These are phyloP conservation scores for Annulohypoxylon maeteangense DNA, from an alignment of 495 filamentous ascomycete species.

Conservation along the genomic window DNA sequence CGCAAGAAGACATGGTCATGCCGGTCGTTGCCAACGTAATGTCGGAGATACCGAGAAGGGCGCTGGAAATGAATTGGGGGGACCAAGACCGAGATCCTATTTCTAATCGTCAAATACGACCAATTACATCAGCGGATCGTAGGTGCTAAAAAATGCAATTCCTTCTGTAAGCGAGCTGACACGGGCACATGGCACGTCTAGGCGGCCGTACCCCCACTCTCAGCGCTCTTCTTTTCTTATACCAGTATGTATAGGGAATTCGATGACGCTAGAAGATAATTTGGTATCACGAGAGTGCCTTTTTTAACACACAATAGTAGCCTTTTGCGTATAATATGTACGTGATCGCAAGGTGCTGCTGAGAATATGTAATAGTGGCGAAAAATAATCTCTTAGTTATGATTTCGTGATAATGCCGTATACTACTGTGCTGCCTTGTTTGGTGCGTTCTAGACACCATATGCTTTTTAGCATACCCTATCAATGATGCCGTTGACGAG, in stretches of 20 bases:
- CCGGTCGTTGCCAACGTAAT: not conserved
- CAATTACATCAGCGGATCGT: not conserved
- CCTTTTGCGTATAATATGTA: not conserved
- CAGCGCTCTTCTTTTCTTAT: not conserved
- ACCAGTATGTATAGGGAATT: not conserved
- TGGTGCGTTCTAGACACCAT: not conserved
- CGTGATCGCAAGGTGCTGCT: not conserved
- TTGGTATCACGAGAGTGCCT: not conserved
- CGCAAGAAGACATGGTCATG: not conserved
- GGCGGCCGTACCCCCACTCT: not conserved
- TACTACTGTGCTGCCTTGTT: not conserved
- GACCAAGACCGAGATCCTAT: not conserved
- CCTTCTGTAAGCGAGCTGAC: not conserved
- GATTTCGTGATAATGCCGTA: not conserved
- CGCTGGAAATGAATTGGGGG: not conserved
- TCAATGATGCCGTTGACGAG: not conserved
- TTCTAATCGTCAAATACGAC: not conserved
- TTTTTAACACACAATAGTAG: not conserved
- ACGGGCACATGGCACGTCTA: not conserved
- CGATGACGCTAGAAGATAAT: not conserved
- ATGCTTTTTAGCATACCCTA: not conserved
- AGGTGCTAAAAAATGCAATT: not conserved
- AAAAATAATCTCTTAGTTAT: not conserved
- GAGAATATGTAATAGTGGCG: not conserved
- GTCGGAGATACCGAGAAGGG: not conserved